Conservation (phyloP, 805 yeast species). For the Cyberlindnera meyerae region DNA sequence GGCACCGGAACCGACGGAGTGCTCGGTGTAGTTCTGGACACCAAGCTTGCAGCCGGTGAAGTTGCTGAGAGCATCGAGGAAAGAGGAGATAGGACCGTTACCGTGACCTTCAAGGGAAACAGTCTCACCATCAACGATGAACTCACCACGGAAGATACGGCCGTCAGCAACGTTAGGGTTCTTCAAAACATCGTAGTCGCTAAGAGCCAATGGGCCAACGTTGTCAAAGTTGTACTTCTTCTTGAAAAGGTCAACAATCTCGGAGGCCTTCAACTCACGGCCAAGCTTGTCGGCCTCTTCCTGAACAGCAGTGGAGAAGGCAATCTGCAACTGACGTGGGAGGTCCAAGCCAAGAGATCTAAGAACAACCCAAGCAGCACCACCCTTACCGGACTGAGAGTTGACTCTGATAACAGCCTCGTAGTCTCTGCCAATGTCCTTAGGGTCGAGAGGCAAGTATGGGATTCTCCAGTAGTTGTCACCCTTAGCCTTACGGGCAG, state of each 20-base stretch:
- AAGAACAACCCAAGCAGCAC: constrained; percentile 78
- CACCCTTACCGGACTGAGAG: constrained; percentile 86
- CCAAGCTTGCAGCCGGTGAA: constrained; percentile 50
- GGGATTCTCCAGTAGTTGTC: constrained; percentile 63
- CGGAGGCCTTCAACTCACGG: constrained; percentile 64
- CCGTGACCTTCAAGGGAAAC: constrained; percentile 51
- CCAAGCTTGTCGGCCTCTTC: constrained; percentile 58
- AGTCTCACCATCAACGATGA: constrained; percentile 28
- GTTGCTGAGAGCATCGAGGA: constrained; percentile 56
- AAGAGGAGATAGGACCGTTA: constrained; percentile 76
- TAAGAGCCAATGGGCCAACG: constrained; percentile 30
- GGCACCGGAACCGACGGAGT: constrained; percentile 68
- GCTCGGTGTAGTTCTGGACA: constrained; percentile 66
- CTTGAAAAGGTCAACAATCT: constrained; percentile 55
- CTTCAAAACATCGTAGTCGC: constrained; percentile 38
- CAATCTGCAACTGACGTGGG: constrained; percentile 67
- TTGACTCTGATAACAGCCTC: constrained; percentile 81
- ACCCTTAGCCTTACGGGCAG: constrained; percentile 43
- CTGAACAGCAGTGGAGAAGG: constrained; percentile 64
- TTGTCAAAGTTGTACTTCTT: constrained; percentile 48
- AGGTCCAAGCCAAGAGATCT: constrained; percentile 67
- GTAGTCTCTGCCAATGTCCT: constrained; percentile 74
- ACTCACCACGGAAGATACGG: constrained; percentile 39
- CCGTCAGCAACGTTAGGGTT: constrained; percentile 33
- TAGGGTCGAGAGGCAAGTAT: constrained; percentile 75